Evolutionary conservation across 495 filamentous ascomycete genomes (phyloP), one percentile per base, ranked within the genome.

Genomic region (Penicillium coffeae): DNA sequence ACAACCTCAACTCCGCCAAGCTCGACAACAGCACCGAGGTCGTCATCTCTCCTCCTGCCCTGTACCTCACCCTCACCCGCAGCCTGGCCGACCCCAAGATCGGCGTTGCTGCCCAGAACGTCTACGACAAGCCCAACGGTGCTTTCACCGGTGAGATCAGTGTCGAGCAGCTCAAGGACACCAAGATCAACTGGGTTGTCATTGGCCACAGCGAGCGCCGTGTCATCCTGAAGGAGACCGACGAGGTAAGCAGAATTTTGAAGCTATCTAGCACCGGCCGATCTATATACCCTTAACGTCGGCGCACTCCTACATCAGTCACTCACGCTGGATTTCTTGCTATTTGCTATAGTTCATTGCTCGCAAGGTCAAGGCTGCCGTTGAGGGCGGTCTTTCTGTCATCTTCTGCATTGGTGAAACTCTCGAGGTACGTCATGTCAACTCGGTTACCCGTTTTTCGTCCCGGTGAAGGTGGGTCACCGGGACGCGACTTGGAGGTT

Each of bases 141-240:
- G 93, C 94, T 50, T 96, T 88, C 79, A 98, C 93, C 20, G 93
- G 94, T 62, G 93, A 97, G 73, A 94, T 98, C 75, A 86, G 81
- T 56, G 90, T 90, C 49, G 74, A 83, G 51, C 94, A 98, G 73
- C 81, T 98, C 59, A 84, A 85, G 66, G 93, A 96, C 69, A 80
- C 77, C 71, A 81, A 80, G 58, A 85, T 98, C 62, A 79, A 84
- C 63, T 97, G 93, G 93, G 79, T 85, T 45, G 81, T 98, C 60
- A 77, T 92, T 43, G 93, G 93, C 48, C 94, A 98, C 80, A 89
- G 84, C 52, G 93, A 98, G 82, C 82, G 94, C 55, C 83, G 93
- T 50, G 83, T 87, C 15, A 83, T 96, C 59, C 74, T 96, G 33
- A 81, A 84, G 68, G 94, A 97, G 78, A 79, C 77, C 42, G 87